These are phyloP conservation scores for Asterella californica DNA, from an alignment of 225 moss, liverwort and hornwort species.

Conservation along the genomic window DNA sequence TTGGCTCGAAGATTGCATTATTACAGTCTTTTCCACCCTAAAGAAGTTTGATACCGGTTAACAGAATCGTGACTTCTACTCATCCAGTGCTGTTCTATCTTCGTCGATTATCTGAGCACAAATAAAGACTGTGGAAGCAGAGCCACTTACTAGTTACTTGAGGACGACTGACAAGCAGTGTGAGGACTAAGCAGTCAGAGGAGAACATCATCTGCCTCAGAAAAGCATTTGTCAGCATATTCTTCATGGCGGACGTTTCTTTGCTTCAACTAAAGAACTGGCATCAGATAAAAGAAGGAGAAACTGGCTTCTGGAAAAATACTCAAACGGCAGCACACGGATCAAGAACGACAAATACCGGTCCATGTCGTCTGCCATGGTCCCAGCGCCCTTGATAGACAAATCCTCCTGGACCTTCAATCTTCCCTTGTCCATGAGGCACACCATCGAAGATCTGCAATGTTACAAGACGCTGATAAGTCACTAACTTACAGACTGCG, in stretches of 20 bases:
- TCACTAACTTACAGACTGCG: neutral
- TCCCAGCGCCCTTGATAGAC: conserved; percentile 42
- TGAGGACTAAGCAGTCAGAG: neutral
- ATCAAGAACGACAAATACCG: conserved; percentile 15
- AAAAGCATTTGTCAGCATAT: neutral
- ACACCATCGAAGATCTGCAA: conserved; percentile 41
- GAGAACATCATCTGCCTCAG: neutral
- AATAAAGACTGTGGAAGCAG: neutral
- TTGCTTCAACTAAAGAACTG: neutral
- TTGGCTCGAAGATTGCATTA: neutral
- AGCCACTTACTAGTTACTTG: neutral
- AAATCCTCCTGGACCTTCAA: conserved; percentile 34
- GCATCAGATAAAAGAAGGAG: neutral
- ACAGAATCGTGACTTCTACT: neutral
- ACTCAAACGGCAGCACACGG: too few relatives aligned
- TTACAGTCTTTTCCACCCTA: neutral
- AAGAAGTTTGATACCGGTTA: neutral
- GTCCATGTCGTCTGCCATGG: conserved; percentile 36
- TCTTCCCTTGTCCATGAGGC: conserved; percentile 39
- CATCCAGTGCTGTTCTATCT: neutral
- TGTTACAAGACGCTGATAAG: neutral
- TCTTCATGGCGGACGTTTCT: neutral
- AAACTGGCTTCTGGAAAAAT: neutral
- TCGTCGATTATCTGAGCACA: neutral
- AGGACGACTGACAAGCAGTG: neutral